Conservation (phyloP, 768 basidiomycete species). For the Pleurotus pulmonarius region DNA sequence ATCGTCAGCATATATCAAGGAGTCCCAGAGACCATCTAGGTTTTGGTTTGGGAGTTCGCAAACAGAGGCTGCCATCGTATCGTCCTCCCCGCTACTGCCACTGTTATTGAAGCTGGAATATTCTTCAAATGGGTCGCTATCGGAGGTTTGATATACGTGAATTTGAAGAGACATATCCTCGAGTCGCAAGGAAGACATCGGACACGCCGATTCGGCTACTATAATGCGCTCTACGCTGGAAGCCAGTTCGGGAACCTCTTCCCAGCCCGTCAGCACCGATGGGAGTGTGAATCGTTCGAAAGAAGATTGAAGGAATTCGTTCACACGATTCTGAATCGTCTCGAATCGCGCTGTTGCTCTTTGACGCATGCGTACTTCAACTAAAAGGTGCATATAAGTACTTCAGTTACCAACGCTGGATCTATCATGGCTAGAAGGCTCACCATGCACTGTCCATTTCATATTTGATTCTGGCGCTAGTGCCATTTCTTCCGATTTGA, state of each 20-base stretch:
- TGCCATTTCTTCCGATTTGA: background rate
- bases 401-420: background rate
- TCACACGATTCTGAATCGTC: conserved; percentile 62
- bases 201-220: conserved; percentile 67
- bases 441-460: conserved; percentile 13
- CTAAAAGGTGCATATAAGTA: conserved; percentile 31
- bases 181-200: conserved; percentile 47
- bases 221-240: conserved; percentile 74
- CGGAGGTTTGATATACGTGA: conserved; percentile 83
- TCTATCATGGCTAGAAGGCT: background rate
- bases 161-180: conserved; percentile 67
- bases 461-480: background rate
- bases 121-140: conserved; percentile 67
- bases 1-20: conserved; percentile 77
- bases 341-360: conserved; percentile 73
- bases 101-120: conserved; percentile 55
- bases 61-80: conserved; percentile 84
- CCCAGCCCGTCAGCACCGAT: conserved; percentile 75
- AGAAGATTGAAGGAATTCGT: conserved; percentile 45
- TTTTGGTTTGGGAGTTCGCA: conserved; percentile 80
- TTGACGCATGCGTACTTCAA: conserved; percentile 77
- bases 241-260: conserved; percentile 64
- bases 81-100: conserved; percentile 28
- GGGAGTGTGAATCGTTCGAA: conserved; percentile 68
- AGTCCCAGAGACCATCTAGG: conserved; percentile 93